phyloP scores from a whole-genome alignment of 345 rosid species.

The Rhodamnia argentea region DNA sequence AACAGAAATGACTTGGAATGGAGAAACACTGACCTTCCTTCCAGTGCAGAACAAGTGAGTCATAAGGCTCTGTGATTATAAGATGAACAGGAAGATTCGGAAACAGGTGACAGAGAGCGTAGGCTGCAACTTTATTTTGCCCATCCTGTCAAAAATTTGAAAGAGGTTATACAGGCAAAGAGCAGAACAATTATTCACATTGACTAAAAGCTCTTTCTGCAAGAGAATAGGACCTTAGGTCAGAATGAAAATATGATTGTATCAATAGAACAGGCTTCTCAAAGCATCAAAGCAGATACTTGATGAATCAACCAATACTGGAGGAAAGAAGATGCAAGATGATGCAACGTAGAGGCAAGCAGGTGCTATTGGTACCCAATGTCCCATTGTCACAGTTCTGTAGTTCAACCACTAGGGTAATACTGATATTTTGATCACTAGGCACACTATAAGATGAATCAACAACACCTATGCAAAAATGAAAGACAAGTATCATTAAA shows the following conservation, averaged over 20 bases:
- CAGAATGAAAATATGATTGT: neutral
- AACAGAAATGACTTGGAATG: neutral
- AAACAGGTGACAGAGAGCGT: slow-evolving; percentile 67
- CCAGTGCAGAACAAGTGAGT: slow-evolving; percentile 61
- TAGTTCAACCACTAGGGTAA: neutral
- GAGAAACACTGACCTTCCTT: slow-evolving; percentile 46
- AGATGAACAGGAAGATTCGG: slow-evolving; percentile 71
- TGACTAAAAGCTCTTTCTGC: neutral
- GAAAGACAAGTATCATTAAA: neutral
- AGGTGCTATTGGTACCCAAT: neutral
- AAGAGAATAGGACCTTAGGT: neutral
- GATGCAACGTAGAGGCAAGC: neutral
- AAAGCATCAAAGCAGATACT: neutral
- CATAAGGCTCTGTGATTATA: slow-evolving; percentile 61
- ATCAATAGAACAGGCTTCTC: neutral
- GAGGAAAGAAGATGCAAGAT: neutral
- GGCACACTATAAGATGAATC: neutral
- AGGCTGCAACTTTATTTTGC: slow-evolving; percentile 78
- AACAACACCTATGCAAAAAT: neutral
- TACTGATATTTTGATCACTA: neutral
- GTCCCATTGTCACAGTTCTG: neutral
- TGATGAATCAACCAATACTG: neutral
- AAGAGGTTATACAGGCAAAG: neutral
- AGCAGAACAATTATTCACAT: neutral
- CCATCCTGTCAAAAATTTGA: slow-evolving; percentile 51